phyloP scores from a whole-genome alignment of 2,329 filamentous ascomycete species.

The Lizonia empirigonia region DNA sequence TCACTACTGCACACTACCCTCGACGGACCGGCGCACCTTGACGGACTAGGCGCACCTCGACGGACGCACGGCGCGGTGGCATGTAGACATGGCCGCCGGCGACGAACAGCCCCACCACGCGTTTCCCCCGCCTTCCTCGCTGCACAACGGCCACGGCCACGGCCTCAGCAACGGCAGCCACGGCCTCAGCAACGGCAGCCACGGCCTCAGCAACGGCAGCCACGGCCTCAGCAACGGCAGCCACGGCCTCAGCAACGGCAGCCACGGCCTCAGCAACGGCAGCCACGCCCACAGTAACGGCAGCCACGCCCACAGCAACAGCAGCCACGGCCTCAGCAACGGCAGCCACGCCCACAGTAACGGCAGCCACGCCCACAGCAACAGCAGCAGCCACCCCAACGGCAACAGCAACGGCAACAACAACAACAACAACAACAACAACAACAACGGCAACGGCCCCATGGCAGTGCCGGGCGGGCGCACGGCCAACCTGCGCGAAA shows the following conservation, averaged over 20 bases:
- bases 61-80: too few species aligned
- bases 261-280: conserved; percentile 36
- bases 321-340: background rate
- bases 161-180: background rate
- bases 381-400: background rate
- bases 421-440: background rate
- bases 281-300: conserved; percentile 10
- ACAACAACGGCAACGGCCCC: conserved; percentile 41
- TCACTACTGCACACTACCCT: too few species aligned
- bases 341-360: conserved; percentile 10
- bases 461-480: conserved; percentile 43
- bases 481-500: conserved; percentile 43
- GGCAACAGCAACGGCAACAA: conserved; percentile 2
- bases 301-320: background rate
- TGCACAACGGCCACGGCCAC: conserved; percentile 7
- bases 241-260: conserved; percentile 26
- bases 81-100: conserved; percentile 8
- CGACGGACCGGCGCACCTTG: too few species aligned
- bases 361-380: background rate
- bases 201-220: conserved; percentile 1
- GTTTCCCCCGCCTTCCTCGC: conserved; percentile 30
- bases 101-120: conserved; percentile 40
- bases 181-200: background rate
- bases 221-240: background rate
- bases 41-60: too few species aligned